Evolutionary conservation across 1,284 basidiomycete genomes (phyloP).

Genomic region (Dichomitus squalens): DNA sequence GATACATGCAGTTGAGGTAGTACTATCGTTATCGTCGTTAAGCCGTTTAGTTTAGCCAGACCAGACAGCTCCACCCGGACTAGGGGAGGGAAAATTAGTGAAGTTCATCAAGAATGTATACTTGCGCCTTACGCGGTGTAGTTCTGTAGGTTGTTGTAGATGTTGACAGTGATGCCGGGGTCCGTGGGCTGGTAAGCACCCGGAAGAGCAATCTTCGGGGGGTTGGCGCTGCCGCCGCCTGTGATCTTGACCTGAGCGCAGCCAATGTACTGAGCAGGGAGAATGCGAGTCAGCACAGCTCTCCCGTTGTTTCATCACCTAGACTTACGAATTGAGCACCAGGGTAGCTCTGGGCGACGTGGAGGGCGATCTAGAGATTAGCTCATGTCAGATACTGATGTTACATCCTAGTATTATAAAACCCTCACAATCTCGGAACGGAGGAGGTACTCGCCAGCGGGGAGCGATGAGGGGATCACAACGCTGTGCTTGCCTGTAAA

Average conservation of each 20-base stretch:
- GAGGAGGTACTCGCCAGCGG: slow-evolving; percentile 52
- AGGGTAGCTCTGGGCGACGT: slow-evolving; percentile 43
- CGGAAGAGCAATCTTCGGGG: slow-evolving; percentile 48
- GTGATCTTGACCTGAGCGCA: slow-evolving; percentile 48
- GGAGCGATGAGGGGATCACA: slow-evolving; percentile 45
- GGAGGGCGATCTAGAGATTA: slow-evolving; percentile 44
- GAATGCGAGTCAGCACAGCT: background rate
- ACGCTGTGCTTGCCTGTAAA: slow-evolving; percentile 47
- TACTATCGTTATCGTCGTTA: background rate
- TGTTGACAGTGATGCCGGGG: slow-evolving; percentile 53
- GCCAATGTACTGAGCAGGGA: slow-evolving; percentile 38
- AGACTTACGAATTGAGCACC: slow-evolving; percentile 45
- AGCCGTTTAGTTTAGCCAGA: slow-evolving; percentile 25
- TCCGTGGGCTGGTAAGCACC: slow-evolving; percentile 47
- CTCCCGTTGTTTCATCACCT: background rate
- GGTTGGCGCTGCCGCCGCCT: slow-evolving; percentile 45
- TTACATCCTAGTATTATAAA: background rate
- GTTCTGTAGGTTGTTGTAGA: slow-evolving; percentile 51
- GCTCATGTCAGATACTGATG: background rate
- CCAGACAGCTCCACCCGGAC: slow-evolving; percentile 34
- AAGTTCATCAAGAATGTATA: too few species aligned
- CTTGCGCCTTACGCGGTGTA: slow-evolving; percentile 37
- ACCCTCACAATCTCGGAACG: slow-evolving; percentile 47
- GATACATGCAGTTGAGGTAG: background rate
- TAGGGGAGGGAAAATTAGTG: slow-evolving; percentile 5